These are phyloP conservation scores for Meyerozyma elateridarum DNA, from an alignment of 1,139 yeast species.

Conservation along the genomic window DNA sequence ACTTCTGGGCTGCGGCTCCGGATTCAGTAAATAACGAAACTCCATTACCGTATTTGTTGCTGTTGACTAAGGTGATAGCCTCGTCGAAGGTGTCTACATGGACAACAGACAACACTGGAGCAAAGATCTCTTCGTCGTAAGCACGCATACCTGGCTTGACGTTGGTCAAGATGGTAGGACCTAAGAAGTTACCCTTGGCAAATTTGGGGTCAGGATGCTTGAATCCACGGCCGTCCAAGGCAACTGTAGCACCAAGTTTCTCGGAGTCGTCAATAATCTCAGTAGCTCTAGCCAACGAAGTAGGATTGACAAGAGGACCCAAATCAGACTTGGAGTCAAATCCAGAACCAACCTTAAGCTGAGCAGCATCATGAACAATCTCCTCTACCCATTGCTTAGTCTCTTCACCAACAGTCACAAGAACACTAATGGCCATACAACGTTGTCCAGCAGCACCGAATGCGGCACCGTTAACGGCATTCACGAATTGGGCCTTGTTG, in stretches of 20 bases:
- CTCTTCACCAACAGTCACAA: conserved; percentile 65
- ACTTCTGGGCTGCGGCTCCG: conserved; percentile 66
- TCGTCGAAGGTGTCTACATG: conserved; percentile 68
- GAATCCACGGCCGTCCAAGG: conserved; percentile 61
- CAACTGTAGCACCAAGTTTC: conserved; percentile 54
- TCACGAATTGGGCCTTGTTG: conserved; percentile 58
- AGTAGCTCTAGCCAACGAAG: conserved; percentile 49
- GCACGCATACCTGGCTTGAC: conserved; percentile 68
- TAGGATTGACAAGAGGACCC: conserved; percentile 70
- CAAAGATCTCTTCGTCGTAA: conserved; percentile 73
- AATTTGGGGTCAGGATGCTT: conserved; percentile 40
- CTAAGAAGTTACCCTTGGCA: conserved; percentile 68
- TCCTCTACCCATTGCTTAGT: conserved; percentile 64
- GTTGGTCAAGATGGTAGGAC: conserved; percentile 63
- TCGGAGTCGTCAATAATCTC: conserved; percentile 53
- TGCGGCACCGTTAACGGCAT: conserved; percentile 71
- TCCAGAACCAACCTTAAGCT: conserved; percentile 62
- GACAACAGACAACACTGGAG: conserved; percentile 66
- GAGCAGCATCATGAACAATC: conserved; percentile 53
- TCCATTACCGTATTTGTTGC: conserved; percentile 71
- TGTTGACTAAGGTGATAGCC: conserved; percentile 62
- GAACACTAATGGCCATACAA: conserved; percentile 76
- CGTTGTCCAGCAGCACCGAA: conserved; percentile 87
- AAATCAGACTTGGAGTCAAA: conserved; percentile 57
- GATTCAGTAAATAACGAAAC: conserved; percentile 66